Percentiles rank a stretch among this genome's conserved stretches.
Conservation (phyloP, 805 yeast species). For the Zygosaccharomyces pseudorouxii region DNA sequence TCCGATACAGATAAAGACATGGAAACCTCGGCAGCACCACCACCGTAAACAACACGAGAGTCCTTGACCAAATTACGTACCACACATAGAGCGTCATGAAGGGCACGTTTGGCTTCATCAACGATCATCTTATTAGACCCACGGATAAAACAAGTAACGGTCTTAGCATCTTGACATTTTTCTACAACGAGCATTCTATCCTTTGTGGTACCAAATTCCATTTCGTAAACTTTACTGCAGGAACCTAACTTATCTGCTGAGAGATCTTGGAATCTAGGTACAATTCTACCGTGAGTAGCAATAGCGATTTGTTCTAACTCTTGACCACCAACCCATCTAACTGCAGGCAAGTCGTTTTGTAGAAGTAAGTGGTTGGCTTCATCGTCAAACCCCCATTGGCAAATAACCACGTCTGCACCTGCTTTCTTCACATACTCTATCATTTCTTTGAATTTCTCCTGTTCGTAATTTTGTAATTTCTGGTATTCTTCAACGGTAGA, state of each 20-base stretch:
- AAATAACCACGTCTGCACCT: slow-evolving; percentile 94
- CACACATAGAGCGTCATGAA: slow-evolving; percentile 95
- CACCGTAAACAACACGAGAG: slow-evolving; percentile 95
- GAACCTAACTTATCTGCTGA: slow-evolving; percentile 74
- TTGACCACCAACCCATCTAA: slow-evolving; percentile 98
- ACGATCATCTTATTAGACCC: slow-evolving; percentile 98
- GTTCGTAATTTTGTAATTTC: slow-evolving; percentile 87
- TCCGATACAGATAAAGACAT: slow-evolving; percentile 87
- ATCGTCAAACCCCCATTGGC: slow-evolving; percentile 99
- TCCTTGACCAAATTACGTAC: slow-evolving; percentile 93
- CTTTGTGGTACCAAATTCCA: slow-evolving; percentile 93
- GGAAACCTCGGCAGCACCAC: slow-evolving; percentile 96
- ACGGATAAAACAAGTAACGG: slow-evolving; percentile 88
- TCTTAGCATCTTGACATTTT: slow-evolving; percentile 77
- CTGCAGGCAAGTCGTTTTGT: slow-evolving; percentile 87
- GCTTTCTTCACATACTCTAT: slow-evolving; percentile 76
- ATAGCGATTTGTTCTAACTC: slow-evolving; percentile 94
- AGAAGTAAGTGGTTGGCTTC: slow-evolving; percentile 92
- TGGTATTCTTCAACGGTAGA: slow-evolving; percentile 91
- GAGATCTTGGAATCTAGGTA: slow-evolving; percentile 93
- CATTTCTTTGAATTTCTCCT: slow-evolving; percentile 86
- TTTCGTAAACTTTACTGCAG: slow-evolving; percentile 80
- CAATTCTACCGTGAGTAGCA: slow-evolving; percentile 96
- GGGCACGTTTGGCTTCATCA: slow-evolving; percentile 93
- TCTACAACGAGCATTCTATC: slow-evolving; percentile 95